Evolutionary conservation across 208 protist species (phyloP).

Genomic region (Leptomonas seymouri): DNA sequence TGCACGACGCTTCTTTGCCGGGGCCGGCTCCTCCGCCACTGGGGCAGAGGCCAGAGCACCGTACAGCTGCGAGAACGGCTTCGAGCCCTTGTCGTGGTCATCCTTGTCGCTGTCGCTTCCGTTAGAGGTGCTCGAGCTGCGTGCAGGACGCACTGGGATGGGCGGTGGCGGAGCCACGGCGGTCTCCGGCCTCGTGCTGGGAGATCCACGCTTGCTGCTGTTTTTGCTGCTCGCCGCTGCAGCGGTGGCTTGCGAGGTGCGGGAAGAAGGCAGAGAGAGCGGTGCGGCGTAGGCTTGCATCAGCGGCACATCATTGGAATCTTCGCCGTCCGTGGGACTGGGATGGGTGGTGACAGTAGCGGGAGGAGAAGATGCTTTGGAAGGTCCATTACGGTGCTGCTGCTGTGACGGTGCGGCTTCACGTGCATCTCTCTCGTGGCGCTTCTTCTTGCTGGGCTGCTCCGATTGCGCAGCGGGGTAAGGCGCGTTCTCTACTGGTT

Average conservation of each 20-base stretch:
- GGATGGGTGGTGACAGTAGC: no score
- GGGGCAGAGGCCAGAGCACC: background rate
- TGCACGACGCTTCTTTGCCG: constrained; percentile 21
- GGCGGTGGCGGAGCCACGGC: background rate
- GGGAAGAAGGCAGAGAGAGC: constrained; percentile 3
- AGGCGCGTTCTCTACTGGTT: background rate
- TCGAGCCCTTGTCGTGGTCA: constrained; percentile 8
- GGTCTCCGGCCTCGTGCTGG: background rate
- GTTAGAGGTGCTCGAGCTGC: constrained; percentile 1
- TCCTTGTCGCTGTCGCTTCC: background rate
- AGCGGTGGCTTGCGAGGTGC: constrained; percentile 7
- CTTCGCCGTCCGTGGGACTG: background rate
- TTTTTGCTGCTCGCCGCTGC: constrained; percentile 6
- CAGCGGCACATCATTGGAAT: constrained; percentile 20
- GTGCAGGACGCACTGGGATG: constrained; percentile 1
- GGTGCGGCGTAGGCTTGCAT: constrained; percentile 8
- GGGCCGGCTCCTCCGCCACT: background rate
- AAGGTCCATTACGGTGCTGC: background rate
- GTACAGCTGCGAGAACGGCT: constrained; percentile 25
- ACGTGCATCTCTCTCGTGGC: constrained; percentile 15
- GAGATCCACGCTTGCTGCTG: constrained; percentile 22
- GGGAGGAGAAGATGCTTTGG: constrained; percentile 5
- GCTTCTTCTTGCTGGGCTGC: constrained; percentile 31
- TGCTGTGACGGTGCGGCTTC: background rate
- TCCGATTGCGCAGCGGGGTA: background rate